Evolutionary conservation across 2,329 filamentous ascomycete genomes (phyloP), one percentile per base, ranked within the genome.

Genomic region (Knoxdaviesia proteae): DNA sequence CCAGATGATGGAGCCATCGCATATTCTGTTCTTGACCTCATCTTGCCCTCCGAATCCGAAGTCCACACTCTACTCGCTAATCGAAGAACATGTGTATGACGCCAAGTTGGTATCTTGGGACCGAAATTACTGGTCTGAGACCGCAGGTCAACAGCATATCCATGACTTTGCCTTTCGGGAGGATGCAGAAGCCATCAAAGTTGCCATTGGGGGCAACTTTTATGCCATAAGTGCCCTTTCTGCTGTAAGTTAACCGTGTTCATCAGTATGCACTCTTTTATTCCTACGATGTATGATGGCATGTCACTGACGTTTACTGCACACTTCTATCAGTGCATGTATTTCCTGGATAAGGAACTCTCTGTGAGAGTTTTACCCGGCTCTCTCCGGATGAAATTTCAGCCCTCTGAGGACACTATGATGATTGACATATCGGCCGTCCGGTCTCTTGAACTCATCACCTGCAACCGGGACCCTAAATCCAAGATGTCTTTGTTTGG

Each of bases 381-480:
- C 54, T 87, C 87, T 20, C 69, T 96, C 33, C 75, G 84, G 4
- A 80, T 96, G 53, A 79, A 76, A 48, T 94, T 93, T 50, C 79
- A 88, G 52, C 80, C 86, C 1, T 86, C 84, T 0, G 83, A 93
- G 54, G 82, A 88, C 30, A 83, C 84, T 1, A 94, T 96, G 87
- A 84, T 93, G 72, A 92, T 96, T 50, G 88, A 94, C 52, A 68
- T 90, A 3, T 80, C 84, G 1, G 93, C 87, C 0, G 84, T 94
- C 32, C 71, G 78, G 35, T 84, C 84, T 0, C 65, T 98, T 3
- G 90, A 98, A 56, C 68, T 98, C 5, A 80, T 96, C 31, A 84
- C 94, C 52, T 98, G 94, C 49, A 54, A 87, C 0, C 77, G 82
- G 8, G 77, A 80, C 49, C 53, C 75, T 1, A 86, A 80, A 49